Conservation (phyloP, 345 rosid genomes). For the Adansonia digitata region DNA sequence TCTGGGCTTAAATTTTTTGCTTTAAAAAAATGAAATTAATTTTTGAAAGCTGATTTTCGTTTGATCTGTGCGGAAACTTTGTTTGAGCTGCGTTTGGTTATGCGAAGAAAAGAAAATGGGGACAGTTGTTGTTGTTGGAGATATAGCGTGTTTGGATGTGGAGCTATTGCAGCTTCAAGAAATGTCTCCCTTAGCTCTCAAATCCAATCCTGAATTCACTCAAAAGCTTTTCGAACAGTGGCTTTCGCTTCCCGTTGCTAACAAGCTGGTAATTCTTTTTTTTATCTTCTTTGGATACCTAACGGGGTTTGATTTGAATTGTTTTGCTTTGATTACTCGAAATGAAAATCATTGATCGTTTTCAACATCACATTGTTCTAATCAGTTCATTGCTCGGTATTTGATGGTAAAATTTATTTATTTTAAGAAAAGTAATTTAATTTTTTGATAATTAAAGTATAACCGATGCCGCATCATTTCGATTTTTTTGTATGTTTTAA, state of each 20-base stretch:
- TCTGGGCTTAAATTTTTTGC: not conserved
- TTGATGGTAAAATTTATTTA: not conserved
- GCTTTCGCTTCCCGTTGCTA: slow-evolving; percentile 84
- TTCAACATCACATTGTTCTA: not conserved
- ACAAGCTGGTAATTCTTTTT: slow-evolving; percentile 51
- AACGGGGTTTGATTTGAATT: not conserved
- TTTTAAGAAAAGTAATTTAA: not conserved
- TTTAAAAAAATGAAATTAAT: no score
- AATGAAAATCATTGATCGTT: not conserved
- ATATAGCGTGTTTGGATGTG: slow-evolving; percentile 60
- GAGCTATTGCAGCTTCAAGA: slow-evolving; percentile 84
- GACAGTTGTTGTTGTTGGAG: slow-evolving; percentile 36
- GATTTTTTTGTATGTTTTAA: not conserved
- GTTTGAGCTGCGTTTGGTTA: slow-evolving; percentile 19
- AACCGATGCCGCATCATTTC: not conserved
- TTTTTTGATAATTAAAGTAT: not conserved
- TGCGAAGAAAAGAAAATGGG: slow-evolving; percentile 37
- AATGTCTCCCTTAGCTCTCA: slow-evolving; percentile 68
- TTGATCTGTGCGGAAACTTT: slow-evolving; percentile 11
- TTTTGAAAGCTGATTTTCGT: slow-evolving; percentile 5
- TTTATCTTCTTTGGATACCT: not conserved
- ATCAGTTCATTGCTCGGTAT: slow-evolving; percentile 4
- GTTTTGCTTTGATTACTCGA: not conserved
- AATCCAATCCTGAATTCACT: slow-evolving; percentile 66
- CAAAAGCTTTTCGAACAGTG: slow-evolving; percentile 86